Conservation (phyloP, 306 rosid genomes). For the Calophaca sinica region DNA sequence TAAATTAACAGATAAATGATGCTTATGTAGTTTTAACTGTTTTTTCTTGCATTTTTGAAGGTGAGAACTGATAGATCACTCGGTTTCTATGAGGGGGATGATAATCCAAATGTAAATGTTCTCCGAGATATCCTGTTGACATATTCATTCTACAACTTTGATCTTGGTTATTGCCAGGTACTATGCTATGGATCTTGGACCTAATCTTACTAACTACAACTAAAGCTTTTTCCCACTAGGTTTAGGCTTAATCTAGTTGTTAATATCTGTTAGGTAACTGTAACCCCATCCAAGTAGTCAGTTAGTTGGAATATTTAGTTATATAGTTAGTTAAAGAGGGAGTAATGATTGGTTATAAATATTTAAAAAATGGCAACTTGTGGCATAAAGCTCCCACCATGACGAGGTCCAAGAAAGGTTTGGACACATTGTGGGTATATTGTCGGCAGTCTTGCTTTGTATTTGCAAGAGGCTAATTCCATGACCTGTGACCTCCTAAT, state of each 20-base stretch:
- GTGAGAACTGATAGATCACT: slow-evolving; percentile 92
- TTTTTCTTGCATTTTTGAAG: slow-evolving; percentile 54
- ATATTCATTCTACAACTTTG: slow-evolving; percentile 98
- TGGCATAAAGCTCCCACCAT: neutral
- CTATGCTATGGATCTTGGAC: slow-evolving; percentile 25
- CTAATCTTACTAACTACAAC: slow-evolving; percentile 1
- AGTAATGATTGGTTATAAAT: neutral
- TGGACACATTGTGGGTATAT: neutral
- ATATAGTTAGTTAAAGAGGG: neutral
- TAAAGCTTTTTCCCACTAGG: slow-evolving; percentile 7
- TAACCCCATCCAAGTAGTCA: slow-evolving; percentile 9
- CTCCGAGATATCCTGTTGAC: slow-evolving; percentile 90
- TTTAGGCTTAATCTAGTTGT: neutral
- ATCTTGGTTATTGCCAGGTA: slow-evolving; percentile 99
- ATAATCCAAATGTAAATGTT: slow-evolving; percentile 78
- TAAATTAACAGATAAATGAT: slow-evolving; percentile 32
- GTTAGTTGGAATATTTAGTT: neutral
- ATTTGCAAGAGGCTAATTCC: neutral
- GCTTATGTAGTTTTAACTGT: slow-evolving; percentile 47
- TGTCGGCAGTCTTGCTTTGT: neutral
- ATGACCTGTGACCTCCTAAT: neutral
- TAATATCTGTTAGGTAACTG: neutral
- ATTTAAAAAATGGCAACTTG: neutral
- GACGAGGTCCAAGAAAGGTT: neutral
- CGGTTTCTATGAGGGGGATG: slow-evolving; percentile 92